Evolutionary conservation across 2,329 filamentous ascomycete genomes (phyloP), one percentile per base, ranked within the genome.

Genomic region (Exserohilum turcica): DNA sequence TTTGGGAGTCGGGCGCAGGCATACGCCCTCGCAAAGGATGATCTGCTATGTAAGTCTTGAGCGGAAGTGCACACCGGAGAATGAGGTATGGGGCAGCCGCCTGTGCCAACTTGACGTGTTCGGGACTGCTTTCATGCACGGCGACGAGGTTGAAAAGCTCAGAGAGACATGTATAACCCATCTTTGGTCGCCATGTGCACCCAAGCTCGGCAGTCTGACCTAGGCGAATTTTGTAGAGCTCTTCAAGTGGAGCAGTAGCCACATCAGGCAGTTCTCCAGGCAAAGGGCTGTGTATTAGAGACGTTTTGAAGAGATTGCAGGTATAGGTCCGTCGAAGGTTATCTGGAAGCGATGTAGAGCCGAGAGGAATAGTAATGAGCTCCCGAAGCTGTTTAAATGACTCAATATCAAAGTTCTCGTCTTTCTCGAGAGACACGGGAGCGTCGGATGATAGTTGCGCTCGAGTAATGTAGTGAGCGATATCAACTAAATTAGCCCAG

Each of bases 1-100:
- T 84, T 67, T 96, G 90, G 7, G 86, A 87, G 5, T 91, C 79
- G 0, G 93, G 93, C 71, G 94, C 90, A 4, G 94, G 94, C 86
- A 95, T 94, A 43, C 87, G 84, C 0, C 94, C 92, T 12, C 94
- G 63, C 16, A 99, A 79, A 0, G 93, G 92, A 69, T 97, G 93
- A 72, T 99, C 94, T 3, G 92, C 90, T 39, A 95, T 87, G 70
- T 96, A 97, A 0, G 87, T 82, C 50, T 91, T 87, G n/a, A 97
- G 77, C 0, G 90, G 87, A 13, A 96, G 79, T 0, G 90, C 91
- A 10, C 89, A 86, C 2, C 94, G 86, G 2, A 96, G 79, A 38
- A 97, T 88, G 2, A 97, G 81, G 65, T 91, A 93, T 0, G 91
- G 91, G 0, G 90, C 88, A 0, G 88, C 85, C 3, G 88, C 88